phyloP scores from a whole-genome alignment of 768 basidiomycete species.

The Leccinum barrowsii region DNA sequence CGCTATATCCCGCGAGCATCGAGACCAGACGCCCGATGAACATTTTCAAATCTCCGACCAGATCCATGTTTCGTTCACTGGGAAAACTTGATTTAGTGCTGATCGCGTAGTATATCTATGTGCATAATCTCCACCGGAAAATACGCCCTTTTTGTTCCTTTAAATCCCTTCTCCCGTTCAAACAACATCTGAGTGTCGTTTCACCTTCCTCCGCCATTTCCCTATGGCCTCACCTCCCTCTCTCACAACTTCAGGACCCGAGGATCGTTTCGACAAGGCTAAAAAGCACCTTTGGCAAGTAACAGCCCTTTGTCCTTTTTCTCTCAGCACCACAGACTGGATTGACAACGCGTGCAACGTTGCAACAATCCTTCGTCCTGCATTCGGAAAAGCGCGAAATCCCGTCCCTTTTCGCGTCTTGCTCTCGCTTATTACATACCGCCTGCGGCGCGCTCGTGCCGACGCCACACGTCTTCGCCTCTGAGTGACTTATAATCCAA shows the following conservation, averaged over 20 bases:
- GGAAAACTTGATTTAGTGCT: constrained; percentile 37
- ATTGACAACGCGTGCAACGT: constrained; percentile 9
- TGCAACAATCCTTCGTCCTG: constrained; percentile 11
- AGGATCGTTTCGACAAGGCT: constrained; percentile 35
- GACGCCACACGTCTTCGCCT: constrained; percentile 30
- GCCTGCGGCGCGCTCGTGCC: constrained; percentile 21
- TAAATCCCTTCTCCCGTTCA: constrained; percentile 28
- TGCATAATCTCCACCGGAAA: constrained; percentile 36
- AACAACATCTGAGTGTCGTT: constrained; percentile 21
- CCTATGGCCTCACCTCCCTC: constrained; percentile 27
- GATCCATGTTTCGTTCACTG: constrained; percentile 34
- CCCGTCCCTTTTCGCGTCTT: constrained; percentile 12
- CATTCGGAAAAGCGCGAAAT: constrained; percentile 12
- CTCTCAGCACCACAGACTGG: constrained; percentile 3
- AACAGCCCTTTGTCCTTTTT: constrained; percentile 1
- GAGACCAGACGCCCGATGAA: constrained; percentile 34
- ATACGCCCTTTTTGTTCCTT: constrained; percentile 25
- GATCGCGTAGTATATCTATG: constrained; percentile 41
- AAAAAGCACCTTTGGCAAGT: constrained; percentile 37
- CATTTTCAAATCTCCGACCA: constrained; percentile 37
- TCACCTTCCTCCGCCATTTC: constrained; percentile 22
- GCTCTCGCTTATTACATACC: constrained; percentile 19
- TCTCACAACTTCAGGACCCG: constrained; percentile 15
- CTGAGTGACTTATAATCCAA: constrained; percentile 19
- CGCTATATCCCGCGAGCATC: constrained; percentile 36